phyloP scores from a whole-genome alignment of 2,329 filamentous ascomycete species.

The Fusarium dimerum region DNA sequence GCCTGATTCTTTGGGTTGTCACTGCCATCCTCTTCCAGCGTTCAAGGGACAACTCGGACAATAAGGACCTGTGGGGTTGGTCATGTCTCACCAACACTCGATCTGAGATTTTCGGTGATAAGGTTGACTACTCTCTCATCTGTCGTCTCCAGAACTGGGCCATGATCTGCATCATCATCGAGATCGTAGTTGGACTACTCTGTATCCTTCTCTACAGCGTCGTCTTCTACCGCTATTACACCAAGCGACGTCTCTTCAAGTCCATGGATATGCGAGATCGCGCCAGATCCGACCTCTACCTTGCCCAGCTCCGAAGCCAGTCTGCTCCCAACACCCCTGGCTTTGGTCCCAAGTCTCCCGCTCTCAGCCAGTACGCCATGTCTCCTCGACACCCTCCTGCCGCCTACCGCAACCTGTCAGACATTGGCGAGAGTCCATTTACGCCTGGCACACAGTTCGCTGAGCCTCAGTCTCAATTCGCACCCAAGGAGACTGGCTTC shows the following conservation, averaged over 20 bases:
- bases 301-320: slow-evolving; percentile 79
- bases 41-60: slow-evolving; percentile 66
- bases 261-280: slow-evolving; percentile 95
- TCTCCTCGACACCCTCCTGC: slow-evolving; percentile 63
- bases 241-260: slow-evolving; percentile 92
- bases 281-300: slow-evolving; percentile 91
- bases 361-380: slow-evolving; percentile 50
- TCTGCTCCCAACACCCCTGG: slow-evolving; percentile 94
- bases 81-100: slow-evolving; percentile 90
- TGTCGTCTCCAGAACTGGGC: slow-evolving; percentile 95
- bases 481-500: slow-evolving; percentile 63
- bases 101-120: slow-evolving; percentile 71
- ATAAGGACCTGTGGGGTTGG: slow-evolving; percentile 97
- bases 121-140: slow-evolving; percentile 85
- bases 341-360: slow-evolving; percentile 69
- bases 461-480: slow-evolving; percentile 65
- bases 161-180: slow-evolving; percentile 95
- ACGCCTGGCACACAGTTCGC: slow-evolving; percentile 57
- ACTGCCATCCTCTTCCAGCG: slow-evolving; percentile 84
- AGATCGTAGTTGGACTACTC: slow-evolving; percentile 88
- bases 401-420: slow-evolving; percentile 52
- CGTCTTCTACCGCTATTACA: slow-evolving; percentile 97
- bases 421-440: slow-evolving; percentile 51
- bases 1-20: slow-evolving; percentile 87
- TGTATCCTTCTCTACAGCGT: slow-evolving; percentile 91